Percentiles rank a stretch among this genome's conserved stretches.
Evolutionary conservation across 164 flowering plant species (phyloP).

Genomic region (Magnolia officinalis): DNA sequence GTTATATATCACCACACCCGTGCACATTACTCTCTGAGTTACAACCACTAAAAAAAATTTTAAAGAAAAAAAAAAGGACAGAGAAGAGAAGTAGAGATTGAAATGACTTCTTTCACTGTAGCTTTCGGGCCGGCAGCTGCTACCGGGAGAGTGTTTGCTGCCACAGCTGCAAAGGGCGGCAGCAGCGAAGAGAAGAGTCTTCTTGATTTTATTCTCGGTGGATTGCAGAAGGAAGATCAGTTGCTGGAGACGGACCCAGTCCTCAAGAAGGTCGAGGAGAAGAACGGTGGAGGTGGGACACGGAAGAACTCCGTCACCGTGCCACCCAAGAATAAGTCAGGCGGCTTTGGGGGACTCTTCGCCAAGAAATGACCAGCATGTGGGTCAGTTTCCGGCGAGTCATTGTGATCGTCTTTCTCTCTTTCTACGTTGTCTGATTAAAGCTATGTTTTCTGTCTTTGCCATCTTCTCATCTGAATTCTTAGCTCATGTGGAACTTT

Average conservation of each 20-base stretch:
- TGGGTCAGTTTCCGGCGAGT: not conserved
- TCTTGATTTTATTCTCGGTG: conserved; percentile 64
- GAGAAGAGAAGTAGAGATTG: not conserved
- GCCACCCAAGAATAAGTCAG: conserved; percentile 59
- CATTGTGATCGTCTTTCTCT: not conserved
- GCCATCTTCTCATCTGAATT: not conserved
- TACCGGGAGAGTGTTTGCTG: not conserved
- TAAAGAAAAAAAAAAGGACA: not conserved
- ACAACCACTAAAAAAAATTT: not conserved
- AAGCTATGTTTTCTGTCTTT: not conserved
- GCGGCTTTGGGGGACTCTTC: conserved; percentile 65
- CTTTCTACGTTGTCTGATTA: not conserved
- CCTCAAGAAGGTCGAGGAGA: conserved; percentile 81
- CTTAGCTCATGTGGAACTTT: not conserved
- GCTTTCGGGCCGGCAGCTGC: not conserved
- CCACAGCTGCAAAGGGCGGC: conserved; percentile 6
- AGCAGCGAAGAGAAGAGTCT: conserved; percentile 61
- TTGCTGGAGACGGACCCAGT: conserved; percentile 82
- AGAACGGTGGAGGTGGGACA: conserved; percentile 27
- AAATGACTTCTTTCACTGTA: not conserved
- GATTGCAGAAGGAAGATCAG: conserved; percentile 65
- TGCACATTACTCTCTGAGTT: not conserved
- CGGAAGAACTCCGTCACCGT: conserved; percentile 35
- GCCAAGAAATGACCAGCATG: conserved; percentile 52
- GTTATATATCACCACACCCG: not conserved